These are phyloP conservation scores for Pleurozium schreberi DNA, from an alignment of 225 moss, liverwort and hornwort genomes.

Conservation along the genomic window DNA sequence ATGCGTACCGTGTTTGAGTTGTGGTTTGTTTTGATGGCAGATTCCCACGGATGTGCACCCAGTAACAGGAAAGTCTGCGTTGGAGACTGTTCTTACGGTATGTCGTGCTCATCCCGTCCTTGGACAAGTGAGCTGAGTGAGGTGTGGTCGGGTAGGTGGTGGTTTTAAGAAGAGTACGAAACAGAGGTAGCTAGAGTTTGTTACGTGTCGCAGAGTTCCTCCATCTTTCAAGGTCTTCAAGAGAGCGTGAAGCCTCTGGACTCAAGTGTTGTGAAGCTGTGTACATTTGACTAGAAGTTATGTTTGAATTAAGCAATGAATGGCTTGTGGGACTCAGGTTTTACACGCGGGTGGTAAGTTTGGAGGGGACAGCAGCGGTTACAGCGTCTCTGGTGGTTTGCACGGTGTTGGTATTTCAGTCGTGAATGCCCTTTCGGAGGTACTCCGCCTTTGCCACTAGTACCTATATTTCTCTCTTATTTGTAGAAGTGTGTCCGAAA, in stretches of 20 bases:
- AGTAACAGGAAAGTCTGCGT: constrained; percentile 84
- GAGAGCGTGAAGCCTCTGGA: neutral
- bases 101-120: neutral
- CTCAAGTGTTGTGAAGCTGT: neutral
- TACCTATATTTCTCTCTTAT: neutral
- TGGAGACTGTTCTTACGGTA: constrained; percentile 95
- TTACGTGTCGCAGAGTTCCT: neutral
- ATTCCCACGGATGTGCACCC: constrained; percentile 92
- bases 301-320: neutral
- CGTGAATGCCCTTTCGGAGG: constrained; percentile 96
- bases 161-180: neutral
- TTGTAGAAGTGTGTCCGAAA: neutral
- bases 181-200: neutral
- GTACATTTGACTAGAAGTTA: neutral
- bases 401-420: constrained; percentile 98
- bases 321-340: constrained; percentile 37
- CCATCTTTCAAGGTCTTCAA: neutral
- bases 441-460: constrained; percentile 1
- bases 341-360: constrained; percentile 98
- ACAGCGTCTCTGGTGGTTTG: constrained; percentile 92
- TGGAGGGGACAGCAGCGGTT: constrained; percentile 93
- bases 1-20: neutral
- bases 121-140: neutral
- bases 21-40: constrained; percentile 21
- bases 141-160: neutral